Base-by-base conservation (phyloP, 2,329 filamentous ascomycete species). In the Graphilbum fragrans region DNA sequence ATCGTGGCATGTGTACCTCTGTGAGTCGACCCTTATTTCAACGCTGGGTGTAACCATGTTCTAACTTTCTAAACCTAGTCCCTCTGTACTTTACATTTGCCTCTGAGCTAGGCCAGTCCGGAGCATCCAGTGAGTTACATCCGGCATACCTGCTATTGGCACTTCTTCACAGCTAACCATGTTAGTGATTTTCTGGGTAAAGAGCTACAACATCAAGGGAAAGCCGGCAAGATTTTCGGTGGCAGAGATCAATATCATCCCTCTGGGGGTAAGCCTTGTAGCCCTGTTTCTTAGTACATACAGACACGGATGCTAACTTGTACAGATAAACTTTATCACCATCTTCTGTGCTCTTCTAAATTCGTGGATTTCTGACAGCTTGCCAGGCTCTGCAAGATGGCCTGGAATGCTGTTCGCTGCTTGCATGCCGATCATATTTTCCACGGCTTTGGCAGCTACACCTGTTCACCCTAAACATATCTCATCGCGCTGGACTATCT, bases 1-100 rank as follows among this genome's bases (percentile, higher is more conserved):
- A 14, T 55, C 53, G 14, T 55, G 53, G 53, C 52, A 54, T 21
- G 53, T 53, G 1, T 55, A 52, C 21, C 41, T 55, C 3, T 55
- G 49, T 54, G 43, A 34, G 50, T 16, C 10, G 10, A 17, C 14
- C 18, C 1, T 12, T 12, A 14, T 35, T 19, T 20, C n/a, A 12
- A 16, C 6, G 8, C 12, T 16, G 25, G 8, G 7, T 8, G 12
- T 27, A 27, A 12, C 25, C 25, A 12, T n/a, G n/a, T 22, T 9
- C 35, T 19, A 20, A 32, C 32, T 3, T 22, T 43, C 17, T 45
- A 20, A 5, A 17, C 3, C 37, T 27, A 52, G 49, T 53, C 25
- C 52, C 52, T 5, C 32, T 53, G 1, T 49, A 49, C 40, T 54
- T 54, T 23, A 44, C 48, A 2, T 52, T 53, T 41, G 17, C 42